phyloP scores from a whole-genome alignment of 2,329 filamentous ascomycete species.

The Thielaviopsis musarum region DNA sequence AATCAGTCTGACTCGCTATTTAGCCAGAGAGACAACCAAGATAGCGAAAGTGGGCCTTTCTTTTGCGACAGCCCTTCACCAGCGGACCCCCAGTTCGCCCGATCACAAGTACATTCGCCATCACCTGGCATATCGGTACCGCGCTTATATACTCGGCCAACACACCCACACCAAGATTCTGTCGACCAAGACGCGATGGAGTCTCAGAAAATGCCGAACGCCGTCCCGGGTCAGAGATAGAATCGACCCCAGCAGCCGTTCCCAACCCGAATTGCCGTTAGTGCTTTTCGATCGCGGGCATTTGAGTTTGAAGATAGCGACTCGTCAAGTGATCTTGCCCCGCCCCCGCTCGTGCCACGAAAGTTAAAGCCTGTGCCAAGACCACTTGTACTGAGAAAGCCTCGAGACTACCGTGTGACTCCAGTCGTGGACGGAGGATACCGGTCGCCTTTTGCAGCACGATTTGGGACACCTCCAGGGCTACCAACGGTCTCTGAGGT shows the following conservation, averaged over 20 bases:
- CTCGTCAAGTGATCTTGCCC: background rate
- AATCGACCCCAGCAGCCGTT: slow-evolving; percentile 9
- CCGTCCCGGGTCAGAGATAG: slow-evolving; percentile 10
- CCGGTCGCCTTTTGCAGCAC: background rate
- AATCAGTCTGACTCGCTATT: background rate
- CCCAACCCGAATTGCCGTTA: background rate
- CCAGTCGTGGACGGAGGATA: background rate
- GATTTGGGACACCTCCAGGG: background rate
- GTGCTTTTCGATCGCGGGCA: background rate
- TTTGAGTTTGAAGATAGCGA: slow-evolving; percentile 4
- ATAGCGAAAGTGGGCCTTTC: background rate
- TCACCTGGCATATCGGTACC: background rate
- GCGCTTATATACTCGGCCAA: background rate
- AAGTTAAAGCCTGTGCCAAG: background rate
- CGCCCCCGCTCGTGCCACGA: background rate
- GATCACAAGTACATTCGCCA: background rate
- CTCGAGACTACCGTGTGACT: background rate
- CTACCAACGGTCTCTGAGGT: background rate
- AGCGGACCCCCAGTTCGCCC: background rate
- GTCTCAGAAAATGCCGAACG: background rate
- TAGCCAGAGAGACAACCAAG: background rate
- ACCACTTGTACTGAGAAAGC: background rate
- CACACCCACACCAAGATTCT: background rate
- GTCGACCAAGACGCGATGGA: background rate
- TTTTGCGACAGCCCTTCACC: background rate